These are phyloP conservation scores for Juglanconis sp. DNA, from an alignment of 2,329 filamentous ascomycete species.

Conservation along the genomic window DNA sequence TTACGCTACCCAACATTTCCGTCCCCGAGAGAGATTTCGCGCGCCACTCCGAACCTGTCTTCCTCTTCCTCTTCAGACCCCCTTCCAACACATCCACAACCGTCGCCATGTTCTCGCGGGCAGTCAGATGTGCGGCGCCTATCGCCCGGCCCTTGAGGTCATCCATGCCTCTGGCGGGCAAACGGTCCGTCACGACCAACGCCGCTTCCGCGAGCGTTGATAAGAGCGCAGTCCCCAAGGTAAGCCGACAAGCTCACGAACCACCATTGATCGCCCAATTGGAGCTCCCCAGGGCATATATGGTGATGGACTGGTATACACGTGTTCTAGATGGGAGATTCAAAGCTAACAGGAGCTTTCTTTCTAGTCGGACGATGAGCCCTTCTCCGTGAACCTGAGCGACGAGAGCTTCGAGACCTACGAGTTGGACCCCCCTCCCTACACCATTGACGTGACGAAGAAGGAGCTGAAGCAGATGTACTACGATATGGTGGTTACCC, in stretches of 20 bases:
- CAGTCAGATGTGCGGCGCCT: slow-evolving; percentile 58
- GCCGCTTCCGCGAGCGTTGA: slow-evolving; percentile 89
- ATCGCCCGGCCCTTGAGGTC: slow-evolving; percentile 34
- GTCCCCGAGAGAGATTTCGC: slow-evolving; percentile 18
- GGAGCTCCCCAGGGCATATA: neutral
- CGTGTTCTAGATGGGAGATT: slow-evolving; percentile 19
- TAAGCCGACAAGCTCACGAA: slow-evolving; percentile 26
- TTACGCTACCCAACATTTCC: slow-evolving; percentile 15
- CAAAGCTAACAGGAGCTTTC: slow-evolving; percentile 8
- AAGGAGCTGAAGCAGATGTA: slow-evolving; percentile 99
- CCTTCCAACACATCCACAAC: slow-evolving; percentile 6
- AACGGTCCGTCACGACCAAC: slow-evolving; percentile 87
- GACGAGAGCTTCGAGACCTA: slow-evolving; percentile 99
- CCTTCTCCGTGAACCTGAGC: slow-evolving; percentile 87
- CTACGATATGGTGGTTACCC: slow-evolving; percentile 90
- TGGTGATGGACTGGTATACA: neutral
- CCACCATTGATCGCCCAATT: neutral
- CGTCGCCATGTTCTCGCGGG: slow-evolving; percentile 66
- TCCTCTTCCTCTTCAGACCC: slow-evolving; percentile 3
- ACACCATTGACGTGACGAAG: slow-evolving; percentile 92
- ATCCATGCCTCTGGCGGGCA: slow-evolving; percentile 42
- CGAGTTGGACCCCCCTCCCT: slow-evolving; percentile 92
- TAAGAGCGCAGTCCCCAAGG: slow-evolving; percentile 60
- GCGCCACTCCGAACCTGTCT: slow-evolving; percentile 14
- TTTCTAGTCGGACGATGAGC: slow-evolving; percentile 82